Conservation (phyloP, 441 rosid genomes). For the Pelargonium citronellum region DNA sequence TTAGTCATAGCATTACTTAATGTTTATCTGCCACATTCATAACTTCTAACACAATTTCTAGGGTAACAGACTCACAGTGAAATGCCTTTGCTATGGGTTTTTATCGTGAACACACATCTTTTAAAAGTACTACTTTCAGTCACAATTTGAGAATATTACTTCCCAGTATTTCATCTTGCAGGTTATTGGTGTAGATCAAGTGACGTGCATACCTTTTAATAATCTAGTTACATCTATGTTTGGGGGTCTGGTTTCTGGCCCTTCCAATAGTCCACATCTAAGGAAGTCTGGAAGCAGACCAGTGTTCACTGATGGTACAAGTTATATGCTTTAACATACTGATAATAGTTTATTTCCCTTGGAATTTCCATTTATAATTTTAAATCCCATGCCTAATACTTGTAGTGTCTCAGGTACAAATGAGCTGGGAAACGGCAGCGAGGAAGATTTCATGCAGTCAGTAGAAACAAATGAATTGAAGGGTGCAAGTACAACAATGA, state of each 20-base stretch:
- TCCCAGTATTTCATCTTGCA: conserved; percentile 1
- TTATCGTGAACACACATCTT: not conserved
- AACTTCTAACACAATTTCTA: not conserved
- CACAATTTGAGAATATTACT: not conserved
- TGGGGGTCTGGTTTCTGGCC: conserved; percentile 49
- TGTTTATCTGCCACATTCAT: not conserved
- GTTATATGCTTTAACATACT: not conserved
- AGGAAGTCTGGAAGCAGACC: conserved; percentile 82
- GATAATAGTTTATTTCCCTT: not conserved
- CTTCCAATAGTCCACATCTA: conserved; percentile 65
- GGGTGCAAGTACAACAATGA: conserved; percentile 37
- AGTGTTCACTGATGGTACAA: conserved; percentile 47
- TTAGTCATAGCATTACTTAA: not conserved
- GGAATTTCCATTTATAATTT: conserved; percentile 8
- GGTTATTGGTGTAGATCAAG: conserved; percentile 14
- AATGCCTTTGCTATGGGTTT: not conserved
- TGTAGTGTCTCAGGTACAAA: conserved; percentile 30
- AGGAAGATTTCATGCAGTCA: conserved; percentile 44
- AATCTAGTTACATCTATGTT: conserved; percentile 48
- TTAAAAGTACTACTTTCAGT: not conserved
- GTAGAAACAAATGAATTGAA: conserved; percentile 43
- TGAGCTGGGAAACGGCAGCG: conserved; percentile 50
- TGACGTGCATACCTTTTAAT: not conserved
- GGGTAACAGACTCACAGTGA: not conserved
- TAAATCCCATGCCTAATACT: conserved; percentile 12